Evolutionary conservation across 805 yeast genomes (phyloP).

Genomic region (Saccharomycopsis fermentans): DNA sequence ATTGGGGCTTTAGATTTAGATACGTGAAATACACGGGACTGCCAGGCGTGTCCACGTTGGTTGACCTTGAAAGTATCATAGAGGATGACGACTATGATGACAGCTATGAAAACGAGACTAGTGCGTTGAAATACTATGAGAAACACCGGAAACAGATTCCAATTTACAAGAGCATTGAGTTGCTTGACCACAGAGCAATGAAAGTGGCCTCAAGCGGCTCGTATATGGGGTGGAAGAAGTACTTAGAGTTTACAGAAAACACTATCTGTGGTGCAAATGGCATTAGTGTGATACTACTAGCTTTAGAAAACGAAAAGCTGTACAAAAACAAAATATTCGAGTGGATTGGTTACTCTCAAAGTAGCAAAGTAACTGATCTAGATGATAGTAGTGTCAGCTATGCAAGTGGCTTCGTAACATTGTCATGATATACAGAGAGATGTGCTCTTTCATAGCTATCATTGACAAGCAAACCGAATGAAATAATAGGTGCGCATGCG

Average conservation of each 20-base stretch:
- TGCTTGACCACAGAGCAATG: slow-evolving; percentile 66
- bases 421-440: not conserved
- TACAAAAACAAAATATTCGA: slow-evolving; percentile 28
- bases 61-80: slow-evolving; percentile 15
- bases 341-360: slow-evolving; percentile 79
- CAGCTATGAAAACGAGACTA: not conserved
- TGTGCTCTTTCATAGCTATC: too few species aligned
- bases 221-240: slow-evolving; percentile 50
- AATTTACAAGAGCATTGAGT: slow-evolving; percentile 64
- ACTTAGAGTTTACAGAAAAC: slow-evolving; percentile 63
- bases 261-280: slow-evolving; percentile 94
- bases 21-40: slow-evolving; percentile 40
- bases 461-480: not conserved
- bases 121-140: slow-evolving; percentile 8
- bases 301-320: slow-evolving; percentile 32
- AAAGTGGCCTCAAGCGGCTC: slow-evolving; percentile 44
- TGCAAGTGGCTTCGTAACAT: slow-evolving; percentile 51
- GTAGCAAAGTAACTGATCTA: slow-evolving; percentile 38
- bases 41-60: slow-evolving; percentile 19
- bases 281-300: slow-evolving; percentile 48
- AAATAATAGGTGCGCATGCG: not conserved
- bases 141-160: slow-evolving; percentile 26
- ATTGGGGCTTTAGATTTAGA: slow-evolving; percentile 73
- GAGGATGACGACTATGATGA: slow-evolving; percentile 14
- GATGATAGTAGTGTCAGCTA: slow-evolving; percentile 83